A percentile compares a stretch with the other conserved stretches of the same genome.
phyloP scores from a whole-genome alignment of 306 rosid genomes.

The Vicia sativa region DNA sequence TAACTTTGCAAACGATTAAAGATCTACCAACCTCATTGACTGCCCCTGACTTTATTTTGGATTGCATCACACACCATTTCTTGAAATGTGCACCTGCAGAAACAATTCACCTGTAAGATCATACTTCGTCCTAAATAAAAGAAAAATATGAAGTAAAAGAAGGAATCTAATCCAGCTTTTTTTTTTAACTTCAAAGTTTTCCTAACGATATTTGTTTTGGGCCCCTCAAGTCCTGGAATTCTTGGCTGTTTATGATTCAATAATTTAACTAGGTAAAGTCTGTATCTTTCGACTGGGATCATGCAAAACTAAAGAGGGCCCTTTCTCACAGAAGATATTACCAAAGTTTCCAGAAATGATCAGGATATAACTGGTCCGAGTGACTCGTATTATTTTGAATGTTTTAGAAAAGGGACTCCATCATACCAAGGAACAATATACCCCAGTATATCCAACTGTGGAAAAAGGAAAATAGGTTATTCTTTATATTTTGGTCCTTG shows the following conservation, averaged over 20 bases:
- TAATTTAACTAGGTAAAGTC: background rate
- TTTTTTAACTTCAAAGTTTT: conserved; percentile 14
- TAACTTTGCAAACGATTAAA: conserved; percentile 9
- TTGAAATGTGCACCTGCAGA: conserved; percentile 91
- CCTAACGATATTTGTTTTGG: conserved; percentile 6
- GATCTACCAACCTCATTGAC: conserved; percentile 76
- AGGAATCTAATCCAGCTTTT: conserved; percentile 17
- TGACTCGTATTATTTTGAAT: background rate
- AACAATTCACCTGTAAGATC: conserved; percentile 30
- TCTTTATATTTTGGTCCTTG: background rate
- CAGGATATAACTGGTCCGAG: background rate
- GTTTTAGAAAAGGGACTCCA: background rate
- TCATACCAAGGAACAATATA: background rate
- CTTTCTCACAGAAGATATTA: background rate
- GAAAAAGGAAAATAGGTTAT: background rate
- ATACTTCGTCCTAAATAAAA: conserved; percentile 28
- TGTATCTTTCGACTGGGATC: background rate
- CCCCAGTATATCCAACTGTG: background rate
- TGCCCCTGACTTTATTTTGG: conserved; percentile 90
- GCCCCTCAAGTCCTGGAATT: conserved; percentile 25
- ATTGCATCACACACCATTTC: conserved; percentile 98
- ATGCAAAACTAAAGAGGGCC: background rate
- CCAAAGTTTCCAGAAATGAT: background rate
- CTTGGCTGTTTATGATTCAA: conserved; percentile 15
- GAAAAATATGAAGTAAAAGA: conserved; percentile 2